A percentile compares a stretch with the other conserved stretches of the same genome.
phyloP scores from a whole-genome alignment of 78 protist species.

The Dictyostelium firmibasis region DNA sequence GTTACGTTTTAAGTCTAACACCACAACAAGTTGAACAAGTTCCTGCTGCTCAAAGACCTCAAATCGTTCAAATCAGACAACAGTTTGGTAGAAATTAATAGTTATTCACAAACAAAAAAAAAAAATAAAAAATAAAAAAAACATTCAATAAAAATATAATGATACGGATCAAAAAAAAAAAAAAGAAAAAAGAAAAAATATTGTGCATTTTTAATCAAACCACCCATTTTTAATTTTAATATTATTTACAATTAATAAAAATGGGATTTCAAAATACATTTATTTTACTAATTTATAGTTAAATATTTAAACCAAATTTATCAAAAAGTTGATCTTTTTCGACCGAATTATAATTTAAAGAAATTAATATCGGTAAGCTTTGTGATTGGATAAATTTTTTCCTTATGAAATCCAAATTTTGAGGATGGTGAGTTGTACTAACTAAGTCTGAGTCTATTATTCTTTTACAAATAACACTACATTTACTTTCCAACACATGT shows the following conservation, averaged over 20 bases:
- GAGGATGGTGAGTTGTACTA: neutral
- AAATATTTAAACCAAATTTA: neutral
- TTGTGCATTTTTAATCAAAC: too few relatives aligned
- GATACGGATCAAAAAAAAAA: neutral
- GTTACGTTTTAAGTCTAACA: constrained; percentile 6
- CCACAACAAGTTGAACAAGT: constrained; percentile 46
- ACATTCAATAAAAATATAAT: neutral
- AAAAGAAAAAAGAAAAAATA: too few relatives aligned
- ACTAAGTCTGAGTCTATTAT: neutral
- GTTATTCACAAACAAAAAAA: neutral
- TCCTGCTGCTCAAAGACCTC: neutral
- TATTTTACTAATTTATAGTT: too few relatives aligned
- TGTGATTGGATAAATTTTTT: too few relatives aligned
- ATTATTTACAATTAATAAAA: too few relatives aligned
- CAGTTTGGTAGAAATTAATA: neutral
- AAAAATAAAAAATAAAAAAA: neutral
- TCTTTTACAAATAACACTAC: neutral
- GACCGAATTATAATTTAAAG: neutral
- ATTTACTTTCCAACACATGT: too few relatives aligned
- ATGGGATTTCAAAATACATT: too few relatives aligned
- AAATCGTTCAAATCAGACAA: constrained; percentile 26
- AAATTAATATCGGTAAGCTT: neutral
- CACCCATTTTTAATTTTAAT: too few relatives aligned
- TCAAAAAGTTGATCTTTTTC: neutral
- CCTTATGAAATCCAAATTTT: neutral